phyloP scores from a whole-genome alignment of 164 flowering plant genomes.

The Macadamia integrifolia region DNA sequence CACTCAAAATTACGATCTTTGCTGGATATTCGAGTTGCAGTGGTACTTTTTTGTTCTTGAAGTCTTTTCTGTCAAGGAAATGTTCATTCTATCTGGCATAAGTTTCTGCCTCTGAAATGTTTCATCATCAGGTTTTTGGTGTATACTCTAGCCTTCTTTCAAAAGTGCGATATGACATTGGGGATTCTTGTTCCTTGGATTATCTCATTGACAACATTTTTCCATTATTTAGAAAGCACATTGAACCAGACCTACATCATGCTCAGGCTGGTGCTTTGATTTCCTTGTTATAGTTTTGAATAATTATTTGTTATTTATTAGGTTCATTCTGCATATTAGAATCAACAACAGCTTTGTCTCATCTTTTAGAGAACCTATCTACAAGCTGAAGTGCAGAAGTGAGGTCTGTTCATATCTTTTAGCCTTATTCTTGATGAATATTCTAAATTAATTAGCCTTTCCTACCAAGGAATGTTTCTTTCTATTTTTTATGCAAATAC shows the following conservation, averaged over 20 bases:
- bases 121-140: constrained; percentile 79
- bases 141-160: constrained; percentile 97
- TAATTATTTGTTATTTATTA: constrained; percentile 11
- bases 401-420: constrained; percentile 46
- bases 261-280: constrained; percentile 69
- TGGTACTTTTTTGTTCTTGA: constrained; percentile 45
- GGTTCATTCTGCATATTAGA: constrained; percentile 67
- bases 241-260: constrained; percentile 98
- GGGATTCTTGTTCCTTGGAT: constrained; percentile 91
- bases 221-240: constrained; percentile 95
- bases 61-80: constrained; percentile 5
- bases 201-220: constrained; percentile 95
- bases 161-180: constrained; percentile 90
- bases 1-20: constrained; percentile 89
- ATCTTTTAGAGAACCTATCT: constrained; percentile 93
- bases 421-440: not conserved
- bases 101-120: constrained; percentile 5
- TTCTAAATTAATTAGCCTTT: no score
- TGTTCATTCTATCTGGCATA: not conserved
- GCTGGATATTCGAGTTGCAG: constrained; percentile 97
- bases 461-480: not conserved
- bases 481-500: not conserved
- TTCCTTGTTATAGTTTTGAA: not conserved
- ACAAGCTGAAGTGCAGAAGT: constrained; percentile 91
- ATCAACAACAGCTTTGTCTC: constrained; percentile 98